Percentiles rank a stretch among this genome's conserved stretches.
These are phyloP conservation scores for Tuctoria greenei DNA, from an alignment of 176 grass and related monocot species.

Conservation along the genomic window DNA sequence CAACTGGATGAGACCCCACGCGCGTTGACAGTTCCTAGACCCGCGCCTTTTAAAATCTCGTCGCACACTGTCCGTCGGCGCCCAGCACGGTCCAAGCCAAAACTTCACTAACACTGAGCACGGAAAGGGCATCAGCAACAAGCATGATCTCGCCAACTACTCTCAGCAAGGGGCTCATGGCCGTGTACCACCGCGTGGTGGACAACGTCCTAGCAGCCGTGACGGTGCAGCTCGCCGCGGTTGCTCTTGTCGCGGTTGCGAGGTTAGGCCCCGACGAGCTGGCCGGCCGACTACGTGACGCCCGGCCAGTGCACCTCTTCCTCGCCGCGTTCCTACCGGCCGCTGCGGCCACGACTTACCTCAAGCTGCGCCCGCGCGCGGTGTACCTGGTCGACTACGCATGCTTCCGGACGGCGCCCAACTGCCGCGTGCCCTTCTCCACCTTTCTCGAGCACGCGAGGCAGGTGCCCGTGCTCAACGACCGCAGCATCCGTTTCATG, in stretches of 20 bases:
- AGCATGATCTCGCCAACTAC: constrained; percentile 11
- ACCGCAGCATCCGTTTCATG: constrained; percentile 53
- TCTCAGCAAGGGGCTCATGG: not conserved
- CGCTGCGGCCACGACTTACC: constrained; percentile 24
- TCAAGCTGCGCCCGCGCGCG: constrained; percentile 22
- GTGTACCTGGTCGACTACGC: constrained; percentile 62
- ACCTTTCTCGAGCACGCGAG: constrained; percentile 49
- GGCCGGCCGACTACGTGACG: not conserved
- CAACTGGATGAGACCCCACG: not conserved
- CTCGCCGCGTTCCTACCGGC: constrained; percentile 25
- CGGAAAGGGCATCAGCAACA: no score
- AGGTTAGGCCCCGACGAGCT: not conserved
- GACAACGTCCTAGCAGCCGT: constrained; percentile 15
- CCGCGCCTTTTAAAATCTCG: constrained; percentile 27
- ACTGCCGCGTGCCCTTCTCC: constrained; percentile 48
- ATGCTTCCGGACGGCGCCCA: constrained; percentile 47
- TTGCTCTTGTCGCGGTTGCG: not conserved
- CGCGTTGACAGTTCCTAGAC: not conserved
- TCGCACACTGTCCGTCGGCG: not conserved
- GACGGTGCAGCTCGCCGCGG: not conserved
- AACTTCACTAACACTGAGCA: not conserved
- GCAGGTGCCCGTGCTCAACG: constrained; percentile 34
- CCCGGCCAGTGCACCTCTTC: constrained; percentile 25
- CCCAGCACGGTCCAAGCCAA: not conserved
- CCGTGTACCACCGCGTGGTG: constrained; percentile 3